Base-by-base conservation (phyloP, 1,139 yeast genomes). In the Taphrina pruni region DNA sequence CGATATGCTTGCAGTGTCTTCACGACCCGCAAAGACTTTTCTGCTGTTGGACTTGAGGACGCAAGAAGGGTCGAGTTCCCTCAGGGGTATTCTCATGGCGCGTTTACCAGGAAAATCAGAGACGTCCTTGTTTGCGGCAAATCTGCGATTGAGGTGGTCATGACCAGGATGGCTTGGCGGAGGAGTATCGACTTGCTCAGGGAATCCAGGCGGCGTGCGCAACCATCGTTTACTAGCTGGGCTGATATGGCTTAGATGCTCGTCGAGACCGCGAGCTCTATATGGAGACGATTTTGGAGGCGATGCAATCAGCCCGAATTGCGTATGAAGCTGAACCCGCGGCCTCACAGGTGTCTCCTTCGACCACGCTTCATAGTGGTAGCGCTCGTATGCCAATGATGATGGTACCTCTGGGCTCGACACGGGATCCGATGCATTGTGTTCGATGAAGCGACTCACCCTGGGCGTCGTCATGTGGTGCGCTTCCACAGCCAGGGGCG, bases 321-420 rank as follows among this genome's bases (percentile, higher is more conserved):
- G 12, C 9, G 36, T 26, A n/a, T 21, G 21, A 21, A 20, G 32
- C 12, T 21, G 54, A 9, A 26, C 14, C n/a, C 36, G 20, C 36
- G 9, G 20, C 36, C 36, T 50, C n/a, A n/a, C 17, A 8, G 54
- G 54, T 50, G 54, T 50, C n/a, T 50, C 54, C n/a, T 21, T 50
- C 32, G 7, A 8, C 54, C 54, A 50, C 21, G 54, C 35, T 9
- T 39, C 32, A 20, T 56, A 20, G 6, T 56, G 45, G 50, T 56
- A 56, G 9, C 60, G 46, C 17, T 56, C 60, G 12, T 26, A 56
- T 0, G 60, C 39, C 46, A 56, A 26, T 11, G 60, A 56, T 14
- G 60, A 56, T 6, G 60, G 60, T 1, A 56, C 17, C 21, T 56
- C 60, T 26, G 54, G 54, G 4, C 54, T 50, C n/a, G 54, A 20